Conservation (phyloP, 2,329 filamentous ascomycete genomes). For the Aspergillus sclerotialis region DNA sequence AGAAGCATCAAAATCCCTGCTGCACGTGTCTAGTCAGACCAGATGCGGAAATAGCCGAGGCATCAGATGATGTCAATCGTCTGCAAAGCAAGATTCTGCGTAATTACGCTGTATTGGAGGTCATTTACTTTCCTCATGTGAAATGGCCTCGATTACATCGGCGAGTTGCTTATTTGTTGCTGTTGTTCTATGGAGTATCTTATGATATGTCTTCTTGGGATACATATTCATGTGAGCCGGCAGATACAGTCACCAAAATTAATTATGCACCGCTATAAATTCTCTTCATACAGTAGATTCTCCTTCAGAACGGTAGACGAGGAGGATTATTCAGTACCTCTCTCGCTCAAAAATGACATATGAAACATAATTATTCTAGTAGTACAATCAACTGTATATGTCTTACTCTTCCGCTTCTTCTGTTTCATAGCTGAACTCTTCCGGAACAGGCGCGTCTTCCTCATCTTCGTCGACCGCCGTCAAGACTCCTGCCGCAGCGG, state of each 20-base stretch:
- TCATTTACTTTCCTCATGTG: too few relatives aligned
- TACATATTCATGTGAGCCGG: too few relatives aligned
- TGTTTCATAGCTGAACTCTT: conserved; percentile 42
- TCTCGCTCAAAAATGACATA: conserved; percentile 18
- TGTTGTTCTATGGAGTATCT: too few relatives aligned
- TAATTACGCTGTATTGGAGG: neutral
- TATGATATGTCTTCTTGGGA: too few relatives aligned
- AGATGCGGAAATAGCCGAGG: neutral
- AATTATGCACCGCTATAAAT: too few relatives aligned
- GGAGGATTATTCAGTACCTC: too few relatives aligned
- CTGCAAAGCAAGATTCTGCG: neutral
- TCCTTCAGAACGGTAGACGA: too few relatives aligned
- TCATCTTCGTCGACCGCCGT: conserved; percentile 74
- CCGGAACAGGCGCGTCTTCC: conserved; percentile 41
- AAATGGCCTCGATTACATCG: conserved; percentile 10
- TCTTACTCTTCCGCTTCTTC: conserved; percentile 32
- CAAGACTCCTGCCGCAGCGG: conserved; percentile 69
- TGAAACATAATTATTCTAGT: conserved; percentile 28
- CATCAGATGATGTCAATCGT: neutral
- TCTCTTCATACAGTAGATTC: too few relatives aligned
- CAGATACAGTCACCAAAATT: too few relatives aligned
- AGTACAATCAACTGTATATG: conserved; percentile 24
- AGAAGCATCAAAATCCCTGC: too few relatives aligned
- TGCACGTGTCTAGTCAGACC: neutral
- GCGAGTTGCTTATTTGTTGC: too few relatives aligned